These are phyloP conservation scores for Triangularia setosa DNA, from an alignment of 2,329 filamentous ascomycete genomes.

Conservation along the genomic window DNA sequence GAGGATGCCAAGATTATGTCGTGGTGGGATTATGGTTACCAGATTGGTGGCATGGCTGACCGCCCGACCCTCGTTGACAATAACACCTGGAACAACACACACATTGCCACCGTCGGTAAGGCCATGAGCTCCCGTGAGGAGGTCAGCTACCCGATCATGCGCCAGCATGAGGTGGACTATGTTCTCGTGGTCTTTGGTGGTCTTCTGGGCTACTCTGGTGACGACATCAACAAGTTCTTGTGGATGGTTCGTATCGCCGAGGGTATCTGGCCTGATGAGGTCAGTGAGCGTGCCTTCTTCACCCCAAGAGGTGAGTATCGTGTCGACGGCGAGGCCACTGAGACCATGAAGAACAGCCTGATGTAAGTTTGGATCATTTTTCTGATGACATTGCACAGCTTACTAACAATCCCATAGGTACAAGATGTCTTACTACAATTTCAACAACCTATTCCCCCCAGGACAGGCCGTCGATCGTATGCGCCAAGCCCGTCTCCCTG, in stretches of 20 bases:
- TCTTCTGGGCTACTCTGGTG: slow-evolving; percentile 92
- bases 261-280: slow-evolving; percentile 99
- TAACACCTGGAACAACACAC: slow-evolving; percentile 99
- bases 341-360: slow-evolving; percentile 98
- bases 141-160: slow-evolving; percentile 97
- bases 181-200: slow-evolving; percentile 97
- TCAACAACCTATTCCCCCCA: slow-evolving; percentile 81
- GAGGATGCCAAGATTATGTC: slow-evolving; percentile 98
- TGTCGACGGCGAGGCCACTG: slow-evolving; percentile 87
- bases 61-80: slow-evolving; percentile 96
- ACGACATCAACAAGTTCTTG: slow-evolving; percentile 99
- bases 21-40: slow-evolving; percentile 99
- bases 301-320: slow-evolving; percentile 90
- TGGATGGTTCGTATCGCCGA: slow-evolving; percentile 99
- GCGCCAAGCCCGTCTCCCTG: slow-evolving; percentile 74
- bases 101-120: slow-evolving; percentile 98
- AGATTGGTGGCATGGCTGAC: slow-evolving; percentile 99
- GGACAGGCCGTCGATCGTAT: slow-evolving; percentile 91
- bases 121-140: slow-evolving; percentile 97
- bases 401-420: slow-evolving; percentile 61
- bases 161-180: slow-evolving; percentile 97
- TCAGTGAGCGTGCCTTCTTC: slow-evolving; percentile 96
- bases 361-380: slow-evolving; percentile 63
- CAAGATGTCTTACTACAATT: slow-evolving; percentile 99
- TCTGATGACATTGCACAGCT: slow-evolving; percentile 6